Percentiles rank a stretch among this genome's conserved stretches.
phyloP scores from a whole-genome alignment of 1,284 basidiomycete species.

The Tilletia caries region DNA sequence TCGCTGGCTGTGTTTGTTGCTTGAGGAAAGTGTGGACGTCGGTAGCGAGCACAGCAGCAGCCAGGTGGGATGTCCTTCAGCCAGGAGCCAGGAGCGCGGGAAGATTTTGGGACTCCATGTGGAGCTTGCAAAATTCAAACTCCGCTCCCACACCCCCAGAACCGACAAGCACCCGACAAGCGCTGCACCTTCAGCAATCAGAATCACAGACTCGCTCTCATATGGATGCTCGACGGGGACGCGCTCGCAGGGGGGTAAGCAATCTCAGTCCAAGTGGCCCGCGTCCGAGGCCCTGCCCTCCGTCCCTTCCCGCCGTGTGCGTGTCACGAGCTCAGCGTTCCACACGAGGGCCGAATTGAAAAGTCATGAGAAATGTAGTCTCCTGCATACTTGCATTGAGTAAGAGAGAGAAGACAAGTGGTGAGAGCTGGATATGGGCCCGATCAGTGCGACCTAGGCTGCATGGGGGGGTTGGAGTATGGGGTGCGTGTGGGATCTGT shows the following conservation, averaged over 20 bases:
- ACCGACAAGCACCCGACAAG: conserved; percentile 9
- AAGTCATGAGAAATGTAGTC: background rate
- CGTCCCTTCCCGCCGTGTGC: no score
- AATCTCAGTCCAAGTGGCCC: no score
- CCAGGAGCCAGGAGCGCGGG: no score
- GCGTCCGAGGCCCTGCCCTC: no score
- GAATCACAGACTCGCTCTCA: no score
- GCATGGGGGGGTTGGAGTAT: background rate
- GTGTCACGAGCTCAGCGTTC: no score
- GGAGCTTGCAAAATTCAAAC: background rate
- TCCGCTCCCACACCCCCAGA: background rate
- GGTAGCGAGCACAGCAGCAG: background rate
- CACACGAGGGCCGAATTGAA: no score
- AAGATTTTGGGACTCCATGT: background rate
- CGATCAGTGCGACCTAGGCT: background rate
- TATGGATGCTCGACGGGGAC: no score
- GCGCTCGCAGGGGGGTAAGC: no score
- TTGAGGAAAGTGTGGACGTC: no score
- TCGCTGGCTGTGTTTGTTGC: no score
- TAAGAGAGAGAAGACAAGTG: background rate
- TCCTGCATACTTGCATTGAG: background rate
- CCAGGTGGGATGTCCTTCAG: background rate
- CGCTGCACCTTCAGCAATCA: background rate
- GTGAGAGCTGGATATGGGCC: background rate
- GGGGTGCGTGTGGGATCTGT: background rate